Evolutionary conservation across 495 filamentous ascomycete species (phyloP), one percentile per base, ranked within the genome.

Genomic region (Xylaria cubensis): DNA sequence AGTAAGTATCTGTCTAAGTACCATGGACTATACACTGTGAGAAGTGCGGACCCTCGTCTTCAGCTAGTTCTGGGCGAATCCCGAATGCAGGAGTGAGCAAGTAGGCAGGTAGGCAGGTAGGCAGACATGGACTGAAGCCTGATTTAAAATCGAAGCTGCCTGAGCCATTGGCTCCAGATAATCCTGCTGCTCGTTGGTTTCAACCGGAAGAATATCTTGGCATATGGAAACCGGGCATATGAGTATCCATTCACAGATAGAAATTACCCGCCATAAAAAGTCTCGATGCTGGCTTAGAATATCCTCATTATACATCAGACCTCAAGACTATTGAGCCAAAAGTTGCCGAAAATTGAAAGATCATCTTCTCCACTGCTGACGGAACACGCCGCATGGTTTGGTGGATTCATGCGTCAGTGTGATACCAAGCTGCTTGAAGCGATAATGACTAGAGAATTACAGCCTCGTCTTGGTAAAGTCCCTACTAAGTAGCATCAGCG

Each of bases 1-100:
- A n/a, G 58, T 21, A 61, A 41, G 58, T 61, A 61, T 39, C 34
- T 17, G 58, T 19, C 58, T 15, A 61, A 61, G 58, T 61, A 61
- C 58, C 58, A 36, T 36, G 32, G 58, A 61, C 58, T 61, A 9
- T n/a, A 39, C 34, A 36, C 34, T 39, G 32, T 41, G 17, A 61
- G 34, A 39, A n/a, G 34, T 36, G 32, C 58, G 15, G 58, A 10
- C 34, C 34, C 34, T 61, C 58, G 6, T 21, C 19, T 36, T n/a
- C 29, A 61, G 58, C 32, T 61, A 61, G 32, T 34, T 61, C 21
- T 34, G 34, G 32, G 7, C 34, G 56, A 59, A 34, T n/a, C 26
- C 56, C 29, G 15, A 34, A 19, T 59, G 56, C 56, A 59, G 56
- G 19, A 59, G 32, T 9, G 32, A 12, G n/a, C 1, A 15, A 29